Base-by-base conservation (phyloP, 306 rosid genomes). In the Delonix regia region DNA sequence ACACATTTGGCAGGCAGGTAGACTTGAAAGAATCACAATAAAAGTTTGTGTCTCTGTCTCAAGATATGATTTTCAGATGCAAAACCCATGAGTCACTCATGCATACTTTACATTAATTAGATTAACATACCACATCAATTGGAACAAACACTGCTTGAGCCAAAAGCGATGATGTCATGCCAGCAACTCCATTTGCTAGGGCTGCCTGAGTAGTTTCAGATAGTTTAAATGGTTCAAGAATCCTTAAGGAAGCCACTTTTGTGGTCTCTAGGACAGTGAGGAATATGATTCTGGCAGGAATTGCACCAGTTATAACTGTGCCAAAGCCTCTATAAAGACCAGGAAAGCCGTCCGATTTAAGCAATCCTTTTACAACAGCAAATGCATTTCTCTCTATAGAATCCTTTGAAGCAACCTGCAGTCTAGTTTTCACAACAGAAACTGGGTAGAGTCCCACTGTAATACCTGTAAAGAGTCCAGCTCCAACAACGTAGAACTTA, bases 81-180 rank as follows among this genome's bases (percentile, higher is more conserved):
- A 25, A 84, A 63, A 66, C 9, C 28, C 51, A 71, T 44, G n/a
- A n/a, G n/a, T 68, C 14, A 27, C 41, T 49, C 16, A 6, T 7
- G 42, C 55, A 47, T 66, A 60, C 21, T 47, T 69, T 27, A 48
- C 84, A 52, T 36, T 62, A 86, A 79, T 25, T 76, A 67, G 68
- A 76, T 79, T 68, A 73, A 21, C 89, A 67, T 87, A 95, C 99
- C 97, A 95, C 98, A 80, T 95, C 99, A 80, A 95, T 90, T 51
- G 99, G 99, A 74, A 95, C 99, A 84, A 93, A 95, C 45, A 95
- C 95, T 73, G 94, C 84, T 85, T 95, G 99, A 82, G 98, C 86
- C 33, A 86, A 65, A 84, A 95, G 84, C 2, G 99, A 90, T 18
- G 98, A 93, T 34, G 89, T 85, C 99, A 95, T 93, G 83, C 99